Evolutionary conservation across 1,284 basidiomycete species (phyloP), one percentile per base, ranked within the genome.

Genomic region (Fistulina hepatica): DNA sequence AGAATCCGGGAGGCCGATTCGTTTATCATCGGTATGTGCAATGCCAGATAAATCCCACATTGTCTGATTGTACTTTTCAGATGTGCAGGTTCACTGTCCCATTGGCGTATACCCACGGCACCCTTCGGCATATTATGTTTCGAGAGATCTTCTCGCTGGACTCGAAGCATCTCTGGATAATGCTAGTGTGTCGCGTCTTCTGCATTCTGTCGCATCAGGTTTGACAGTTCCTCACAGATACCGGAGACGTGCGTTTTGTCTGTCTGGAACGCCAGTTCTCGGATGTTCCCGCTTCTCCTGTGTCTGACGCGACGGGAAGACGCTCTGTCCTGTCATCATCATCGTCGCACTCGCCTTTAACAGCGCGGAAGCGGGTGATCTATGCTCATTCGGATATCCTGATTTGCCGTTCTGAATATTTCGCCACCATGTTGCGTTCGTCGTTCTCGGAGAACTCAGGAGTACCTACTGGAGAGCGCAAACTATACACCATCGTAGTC

Each of bases 381-480:
- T 90, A 85, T 56, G 84, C 84, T 1, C 86, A 91, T 56, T 77
- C 79, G 2, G 77, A 83, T 50, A 78, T 89, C 28, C 67, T 90
- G 15, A 72, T 61, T 30, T 67, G 70, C 9, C 63, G 84, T 16
- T 81, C 81, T 16, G 83, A 88, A 36, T 90, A 90, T 50, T 90
- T 90, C 51, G 67, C 74, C 2, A 82, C 80, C 2, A 82, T 89
- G 73, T 65, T 91, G 15, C 63, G 69, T 21, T 83, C 81, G 0
- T 71, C 75, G 0, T 90, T 85, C 51, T 57, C 72, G 5, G 82
- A 86, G 55, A 73, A 65, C 33, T 48, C 57, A 1, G 51, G 51
- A 5, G 46, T 57, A 7, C 40, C 57, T 4, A 58, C 57, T 5
- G 70, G 68, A 12, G 75, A 76, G 43, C 60, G 75, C 39, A 77